Evolutionary conservation across 2,329 filamentous ascomycete genomes (phyloP), one percentile per base, ranked within the genome.

Genomic region (Apiospora sp.): DNA sequence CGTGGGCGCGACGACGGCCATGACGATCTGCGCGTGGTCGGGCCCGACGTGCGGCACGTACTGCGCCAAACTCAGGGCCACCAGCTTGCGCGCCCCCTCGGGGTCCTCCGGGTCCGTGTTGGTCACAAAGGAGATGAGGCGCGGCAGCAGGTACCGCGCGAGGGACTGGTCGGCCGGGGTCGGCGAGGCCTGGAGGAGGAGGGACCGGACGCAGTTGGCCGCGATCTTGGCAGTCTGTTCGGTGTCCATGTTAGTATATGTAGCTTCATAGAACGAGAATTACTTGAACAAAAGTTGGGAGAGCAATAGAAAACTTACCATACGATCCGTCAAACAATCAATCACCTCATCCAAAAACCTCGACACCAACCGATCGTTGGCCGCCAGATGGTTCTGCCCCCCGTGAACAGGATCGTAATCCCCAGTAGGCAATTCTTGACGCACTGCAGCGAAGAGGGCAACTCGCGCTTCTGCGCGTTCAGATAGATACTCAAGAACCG

Each of bases 371-470:
- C 92, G 90, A 77, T 98, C 95, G 58, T 89, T 90, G 0, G 93
- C 89, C 0, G 91, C 89, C 71, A 98, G 88, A 61, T 92, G 88
- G 75, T 93, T 93, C 73, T 91, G 88, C 8, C 94, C 93, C 92
- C 92, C 12, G 94, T 98, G 73, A 99, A 91, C 12, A 99, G 88
- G 73, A 99, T 93, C 0, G 96, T 98, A 67, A 93, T 92, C 0
- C 95, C 94, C 68, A 99, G 87, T 6, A 99, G 89, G 5, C 93
- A 93, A 79, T 98, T 99, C 86, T 97, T 98, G 79, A 98, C 96
- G 81, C 95, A 97, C 1, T 92, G 87, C 34, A 99, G 86, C 3
- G 95, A 94, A 6, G 92, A 91, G 27, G 95, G 91, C 12, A 82
- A 83, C 78, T 95, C 93, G 54, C 93, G 89, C 80, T 92, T 93